Base-by-base conservation (phyloP, 2,329 filamentous ascomycete species). In the Tolypocladium tropicale region DNA sequence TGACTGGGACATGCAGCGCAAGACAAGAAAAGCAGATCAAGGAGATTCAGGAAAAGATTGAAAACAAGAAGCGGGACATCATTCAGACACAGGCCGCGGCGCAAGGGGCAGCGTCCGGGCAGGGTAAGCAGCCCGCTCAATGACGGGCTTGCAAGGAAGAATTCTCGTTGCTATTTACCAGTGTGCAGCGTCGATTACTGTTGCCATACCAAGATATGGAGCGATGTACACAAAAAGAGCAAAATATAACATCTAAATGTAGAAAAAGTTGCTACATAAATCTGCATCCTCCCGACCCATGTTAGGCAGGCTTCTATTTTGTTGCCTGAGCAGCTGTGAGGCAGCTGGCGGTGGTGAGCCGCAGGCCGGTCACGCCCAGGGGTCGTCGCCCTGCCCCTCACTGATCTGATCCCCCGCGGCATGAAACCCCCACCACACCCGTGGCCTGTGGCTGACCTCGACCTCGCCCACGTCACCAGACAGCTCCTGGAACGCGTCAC, bases 1-100 rank as follows among this genome's bases (percentile, higher is more conserved):
- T 64, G 56, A 65, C 59, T 43, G 32, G 52, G 39, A 32, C 33
- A 46, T 55, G 25, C 46, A 75, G 72, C 52, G 62, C 68, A 55
- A 69, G 72, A 56, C 63, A 78, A 50, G 81, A 84, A 58, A 66
- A 60, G 3, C 75, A 78, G 62, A 83, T 84, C 63, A 78, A 76
- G 62, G 80, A 82, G 53, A 71, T 72, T 1, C 79, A 84, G 64
- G 74, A 71, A 9, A 83, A 80, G 68, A 70, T 82, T 23, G 80
- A 84, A 64, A 79, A 74, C 68, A 81, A 82, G 71, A 82, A 81
- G 71, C 71, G 70, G 30, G 79, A 84, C 64, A 83, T 84, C 59
- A 81, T 84, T 51, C 78, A 82, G 63, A 63, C 75, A 10, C 81
- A 84, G 64, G 69, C 76, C 12, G 72, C 72, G 37, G 75, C 77